These are phyloP conservation scores for Pythium sukuiense DNA, from an alignment of 352 stramenopile species.

Conservation along the genomic window DNA sequence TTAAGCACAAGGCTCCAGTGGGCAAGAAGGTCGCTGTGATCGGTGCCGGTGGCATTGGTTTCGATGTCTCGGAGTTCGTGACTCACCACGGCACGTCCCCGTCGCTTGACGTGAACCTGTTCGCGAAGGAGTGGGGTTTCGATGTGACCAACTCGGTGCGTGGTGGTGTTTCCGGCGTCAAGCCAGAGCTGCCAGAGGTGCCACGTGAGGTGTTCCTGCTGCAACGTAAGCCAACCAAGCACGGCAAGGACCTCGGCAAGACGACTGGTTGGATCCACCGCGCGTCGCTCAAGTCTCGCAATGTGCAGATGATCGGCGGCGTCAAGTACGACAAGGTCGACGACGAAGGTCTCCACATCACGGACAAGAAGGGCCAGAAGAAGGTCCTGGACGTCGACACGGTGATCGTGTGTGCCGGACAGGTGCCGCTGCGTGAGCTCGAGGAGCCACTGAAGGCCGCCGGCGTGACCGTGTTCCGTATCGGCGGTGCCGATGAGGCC, in stretches of 20 bases:
- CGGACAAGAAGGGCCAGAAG: conserved; percentile 79
- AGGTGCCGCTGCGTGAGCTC: conserved; percentile 90
- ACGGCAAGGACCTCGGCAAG: conserved; percentile 91
- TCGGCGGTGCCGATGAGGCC: conserved; percentile 94
- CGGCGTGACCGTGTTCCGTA: conserved; percentile 90
- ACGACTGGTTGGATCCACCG: conserved; percentile 98
- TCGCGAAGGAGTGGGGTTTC: conserved; percentile 95
- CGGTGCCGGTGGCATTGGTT: conserved; percentile 97
- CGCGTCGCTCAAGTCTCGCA: conserved; percentile 87
- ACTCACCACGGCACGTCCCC: conserved; percentile 76
- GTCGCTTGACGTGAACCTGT: conserved; percentile 76
- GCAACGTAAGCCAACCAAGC: conserved; percentile 94
- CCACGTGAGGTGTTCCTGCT: conserved; percentile 92
- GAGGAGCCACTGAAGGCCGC: conserved; percentile 72
- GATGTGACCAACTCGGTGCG: conserved; percentile 81
- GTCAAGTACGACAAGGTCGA: conserved; percentile 96
- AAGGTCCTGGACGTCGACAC: conserved; percentile 94
- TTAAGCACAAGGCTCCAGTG: conserved; percentile 87
- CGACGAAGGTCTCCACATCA: conserved; percentile 93
- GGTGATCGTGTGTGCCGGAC: conserved; percentile 95
- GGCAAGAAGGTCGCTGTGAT: conserved; percentile 95
- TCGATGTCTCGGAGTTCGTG: conserved; percentile 96
- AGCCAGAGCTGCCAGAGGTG: conserved; percentile 37
- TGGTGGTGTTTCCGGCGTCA: conserved; percentile 78
- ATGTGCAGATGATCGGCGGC: conserved; percentile 93